Conservation (phyloP, 306 rosid genomes). For the Corylus americana region DNA sequence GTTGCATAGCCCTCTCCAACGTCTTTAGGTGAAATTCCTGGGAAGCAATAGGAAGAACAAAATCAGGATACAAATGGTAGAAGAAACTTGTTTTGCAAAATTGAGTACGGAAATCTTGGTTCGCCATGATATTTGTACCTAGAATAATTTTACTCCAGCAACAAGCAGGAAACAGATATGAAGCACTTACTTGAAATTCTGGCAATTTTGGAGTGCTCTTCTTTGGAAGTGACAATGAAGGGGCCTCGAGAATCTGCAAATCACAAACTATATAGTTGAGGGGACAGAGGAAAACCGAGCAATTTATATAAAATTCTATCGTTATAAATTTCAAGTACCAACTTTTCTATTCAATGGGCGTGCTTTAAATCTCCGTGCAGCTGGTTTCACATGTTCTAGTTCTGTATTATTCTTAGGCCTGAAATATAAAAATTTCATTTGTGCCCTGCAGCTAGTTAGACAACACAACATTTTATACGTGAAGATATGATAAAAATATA, state of each 20-base stretch:
- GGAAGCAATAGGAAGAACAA: constrained; percentile 31
- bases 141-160: constrained; percentile 5
- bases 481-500: constrained; percentile 19
- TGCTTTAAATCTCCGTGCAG: constrained; percentile 72
- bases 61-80: not conserved
- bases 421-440: constrained; percentile 28
- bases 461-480: constrained; percentile 8
- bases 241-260: constrained; percentile 85
- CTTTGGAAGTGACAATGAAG: constrained; percentile 68
- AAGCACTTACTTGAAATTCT: constrained; percentile 80
- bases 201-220: constrained; percentile 82
- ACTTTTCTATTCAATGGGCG: constrained; percentile 94
- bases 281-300: constrained; percentile 15
- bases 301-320: constrained; percentile 15
- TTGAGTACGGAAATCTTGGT: not conserved
- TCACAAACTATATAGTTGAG: constrained; percentile 21
- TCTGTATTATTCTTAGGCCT: constrained; percentile 65
- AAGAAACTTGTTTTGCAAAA: constrained; percentile 15
- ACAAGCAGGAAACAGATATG: constrained; percentile 6
- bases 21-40: constrained; percentile 92
- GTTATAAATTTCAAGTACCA: constrained; percentile 34
- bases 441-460: constrained; percentile 16
- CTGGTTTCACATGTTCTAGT: constrained; percentile 39
- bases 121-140: constrained; percentile 1
- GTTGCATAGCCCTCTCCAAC: constrained; percentile 82